Percentiles rank a stretch among this genome's conserved stretches.
These are phyloP conservation scores for Curvularia sp. DNA, from an alignment of 2,329 filamentous ascomycete species.

Conservation along the genomic window DNA sequence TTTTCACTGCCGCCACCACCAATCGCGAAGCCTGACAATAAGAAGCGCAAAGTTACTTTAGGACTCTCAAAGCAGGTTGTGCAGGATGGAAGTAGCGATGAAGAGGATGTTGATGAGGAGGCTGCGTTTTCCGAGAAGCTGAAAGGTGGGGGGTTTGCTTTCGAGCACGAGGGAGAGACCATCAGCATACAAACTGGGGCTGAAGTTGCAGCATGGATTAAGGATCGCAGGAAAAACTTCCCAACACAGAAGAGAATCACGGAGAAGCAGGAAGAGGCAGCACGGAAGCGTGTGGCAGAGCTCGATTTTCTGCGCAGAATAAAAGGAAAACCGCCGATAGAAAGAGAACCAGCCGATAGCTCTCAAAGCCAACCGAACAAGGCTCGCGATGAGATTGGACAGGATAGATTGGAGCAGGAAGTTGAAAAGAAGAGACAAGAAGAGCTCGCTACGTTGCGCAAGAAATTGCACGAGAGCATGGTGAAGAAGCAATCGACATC, in stretches of 20 bases:
- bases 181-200: conserved; percentile 62
- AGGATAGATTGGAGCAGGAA: conserved; percentile 8
- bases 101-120: conserved; percentile 76
- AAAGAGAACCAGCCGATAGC: background rate
- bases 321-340: conserved; percentile 28
- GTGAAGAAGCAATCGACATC: conserved; percentile 24
- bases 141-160: conserved; percentile 62
- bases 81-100: conserved; percentile 58
- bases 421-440: conserved; percentile 12
- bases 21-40: conserved; percentile 57
- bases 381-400: conserved; percentile 10
- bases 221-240: conserved; percentile 79
- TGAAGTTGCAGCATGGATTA: conserved; percentile 81
- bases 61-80: conserved; percentile 72
- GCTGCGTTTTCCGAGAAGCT: conserved; percentile 51
- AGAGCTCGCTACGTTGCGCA: conserved; percentile 46
- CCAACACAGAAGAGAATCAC: conserved; percentile 77
- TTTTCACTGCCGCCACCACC: conserved; percentile 39
- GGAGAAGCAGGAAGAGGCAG: conserved; percentile 63
- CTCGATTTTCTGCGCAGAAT: conserved; percentile 52
- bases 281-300: conserved; percentile 34
- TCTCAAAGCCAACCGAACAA: background rate
- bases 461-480: conserved; percentile 46
- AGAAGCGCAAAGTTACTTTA: conserved; percentile 74
- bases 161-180: conserved; percentile 65